A percentile compares a stretch with the other conserved stretches of the same genome.
phyloP scores from a whole-genome alignment of 208 protist species.

The Acanthamoeba sp. region DNA sequence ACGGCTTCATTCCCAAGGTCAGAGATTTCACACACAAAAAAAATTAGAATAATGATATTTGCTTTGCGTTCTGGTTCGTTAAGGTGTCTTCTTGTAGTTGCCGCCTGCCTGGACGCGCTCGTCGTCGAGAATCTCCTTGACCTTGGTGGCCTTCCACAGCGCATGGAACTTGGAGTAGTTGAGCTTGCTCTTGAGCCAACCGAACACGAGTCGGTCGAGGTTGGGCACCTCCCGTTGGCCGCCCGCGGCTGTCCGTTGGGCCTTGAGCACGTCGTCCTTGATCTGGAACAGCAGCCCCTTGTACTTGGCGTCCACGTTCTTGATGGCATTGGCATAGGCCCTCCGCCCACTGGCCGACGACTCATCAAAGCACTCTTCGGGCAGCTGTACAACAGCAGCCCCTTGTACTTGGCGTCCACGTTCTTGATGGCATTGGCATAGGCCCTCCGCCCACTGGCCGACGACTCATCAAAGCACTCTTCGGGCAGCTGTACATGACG shows the following conservation, averaged over 20 bases:
- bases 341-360: background rate
- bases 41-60: no score
- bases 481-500: background rate
- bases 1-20: no score
- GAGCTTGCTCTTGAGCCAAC: conserved; percentile 61
- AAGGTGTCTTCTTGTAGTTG: conserved; percentile 14
- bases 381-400: conserved; percentile 13
- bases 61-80: background rate
- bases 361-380: background rate
- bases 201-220: conserved; percentile 30
- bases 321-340: conserved; percentile 17
- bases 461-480: conserved; percentile 8
- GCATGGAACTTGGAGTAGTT: conserved; percentile 67
- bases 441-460: background rate
- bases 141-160: conserved; percentile 62
- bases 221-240: background rate
- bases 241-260: background rate
- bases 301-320: conserved; percentile 24
- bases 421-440: conserved; percentile 27
- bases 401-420: conserved; percentile 48
- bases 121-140: conserved; percentile 54
- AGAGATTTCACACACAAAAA: no score
- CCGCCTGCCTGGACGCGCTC: conserved; percentile 38
- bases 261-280: conserved; percentile 10
- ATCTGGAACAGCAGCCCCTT: conserved; percentile 50